Percentiles rank a stretch among this genome's conserved stretches.
phyloP scores from a whole-genome alignment of 805 yeast species.

The Metschnikowia amazonensis region DNA sequence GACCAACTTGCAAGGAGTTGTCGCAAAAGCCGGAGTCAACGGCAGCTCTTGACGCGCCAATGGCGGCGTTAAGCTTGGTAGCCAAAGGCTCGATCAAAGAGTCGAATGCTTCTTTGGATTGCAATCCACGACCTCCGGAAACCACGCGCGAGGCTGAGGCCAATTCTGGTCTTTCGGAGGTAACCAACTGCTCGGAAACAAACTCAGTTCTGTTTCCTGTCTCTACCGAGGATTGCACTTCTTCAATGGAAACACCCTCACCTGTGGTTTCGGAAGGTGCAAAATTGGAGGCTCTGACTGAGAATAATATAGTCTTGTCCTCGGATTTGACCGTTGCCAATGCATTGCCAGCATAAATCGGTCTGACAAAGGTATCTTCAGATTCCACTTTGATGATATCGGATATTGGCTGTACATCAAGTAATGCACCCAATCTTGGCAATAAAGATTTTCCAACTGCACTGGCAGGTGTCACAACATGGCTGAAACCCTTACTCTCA shows the following conservation, averaged over 20 bases:
- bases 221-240: slow-evolving; percentile 37
- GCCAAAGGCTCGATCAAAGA: slow-evolving; percentile 78
- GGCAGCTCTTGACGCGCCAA: slow-evolving; percentile 98
- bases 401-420: slow-evolving; percentile 84
- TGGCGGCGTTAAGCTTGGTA: slow-evolving; percentile 78
- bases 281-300: slow-evolving; percentile 86
- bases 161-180: slow-evolving; percentile 87
- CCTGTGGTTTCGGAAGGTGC: slow-evolving; percentile 34
- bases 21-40: slow-evolving; percentile 96
- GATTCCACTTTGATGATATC: slow-evolving; percentile 70
- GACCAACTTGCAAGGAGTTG: slow-evolving; percentile 95
- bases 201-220: slow-evolving; percentile 49
- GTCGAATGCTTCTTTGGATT: slow-evolving; percentile 84
- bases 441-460: slow-evolving; percentile 82
- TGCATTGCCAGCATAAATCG: slow-evolving; percentile 96
- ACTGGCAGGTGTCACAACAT: slow-evolving; percentile 78
- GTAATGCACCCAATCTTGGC: slow-evolving; percentile 81
- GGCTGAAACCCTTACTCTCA: slow-evolving; percentile 49
- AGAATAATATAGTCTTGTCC: slow-evolving; percentile 63
- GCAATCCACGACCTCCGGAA: slow-evolving; percentile 92
- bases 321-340: slow-evolving; percentile 70
- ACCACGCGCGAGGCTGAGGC: slow-evolving; percentile 78
- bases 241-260: slow-evolving; percentile 45
- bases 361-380: slow-evolving; percentile 77
- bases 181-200: slow-evolving; percentile 69